A percentile compares a stretch with the other conserved stretches of the same genome.
Conservation (phyloP, 176 grass and related monocot genomes). For the Leersia perrieri region DNA sequence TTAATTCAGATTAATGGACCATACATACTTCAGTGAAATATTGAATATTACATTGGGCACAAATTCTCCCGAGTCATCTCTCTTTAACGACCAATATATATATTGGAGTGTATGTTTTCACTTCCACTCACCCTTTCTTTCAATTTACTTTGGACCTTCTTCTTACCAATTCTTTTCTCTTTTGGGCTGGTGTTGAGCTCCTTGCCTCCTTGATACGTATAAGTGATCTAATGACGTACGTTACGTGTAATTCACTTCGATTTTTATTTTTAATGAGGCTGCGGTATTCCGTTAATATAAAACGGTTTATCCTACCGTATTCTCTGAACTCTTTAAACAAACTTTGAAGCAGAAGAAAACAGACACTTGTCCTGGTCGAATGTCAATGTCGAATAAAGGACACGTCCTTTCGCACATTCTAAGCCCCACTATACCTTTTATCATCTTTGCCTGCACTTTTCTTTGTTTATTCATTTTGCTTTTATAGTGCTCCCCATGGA, state of each 20-base stretch:
- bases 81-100: no score
- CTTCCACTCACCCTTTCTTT: no score
- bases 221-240: background rate
- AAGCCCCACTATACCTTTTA: slow-evolving; percentile 10
- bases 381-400: slow-evolving; percentile 3
- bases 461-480: slow-evolving; percentile 13
- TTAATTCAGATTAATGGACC: no score
- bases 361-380: background rate
- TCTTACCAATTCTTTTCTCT: no score
- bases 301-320: background rate
- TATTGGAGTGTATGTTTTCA: no score
- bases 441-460: slow-evolving; percentile 10
- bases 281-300: background rate
- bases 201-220: no score
- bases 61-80: no score
- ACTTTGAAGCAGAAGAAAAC: background rate
- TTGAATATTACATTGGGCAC: no score
- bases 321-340: background rate
- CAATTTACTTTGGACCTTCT: no score
- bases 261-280: background rate
- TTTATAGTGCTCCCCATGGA: slow-evolving; percentile 27
- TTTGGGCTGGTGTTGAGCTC: no score
- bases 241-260: background rate
- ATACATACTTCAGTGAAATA: background rate
- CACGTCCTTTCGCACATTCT: slow-evolving; percentile 15